Base-by-base conservation (phyloP, 805 yeast species). In the Candida gorgasii region DNA sequence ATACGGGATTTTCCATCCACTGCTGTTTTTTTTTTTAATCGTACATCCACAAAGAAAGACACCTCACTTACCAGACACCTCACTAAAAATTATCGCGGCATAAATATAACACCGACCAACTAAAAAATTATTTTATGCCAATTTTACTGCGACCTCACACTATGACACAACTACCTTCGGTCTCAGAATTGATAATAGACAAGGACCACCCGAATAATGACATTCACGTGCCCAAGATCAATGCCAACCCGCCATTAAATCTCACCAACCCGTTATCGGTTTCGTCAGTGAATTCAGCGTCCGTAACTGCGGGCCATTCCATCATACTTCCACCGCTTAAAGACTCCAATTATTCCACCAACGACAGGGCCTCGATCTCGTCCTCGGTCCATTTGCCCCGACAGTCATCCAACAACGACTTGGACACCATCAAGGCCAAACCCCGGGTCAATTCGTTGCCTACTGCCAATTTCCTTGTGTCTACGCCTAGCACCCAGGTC, bases 81-180 rank as follows among this genome's bases (percentile, higher is more conserved):
- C 15, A 27, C n/a, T 13, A 27, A 27, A 13, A 27, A 27, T 29
- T 16, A 29, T 13, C 32, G 14, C 16, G 9, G 18, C 18, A 14
- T 29, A 29, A 13, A 29, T 13, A 8, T 29, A 14, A 6, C 5
- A 29, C 16, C 18, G 9, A 23, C 11, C 8, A 11, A 23, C 8
- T 11, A 23, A 23, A 27, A 27, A 27, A 12, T 27, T 13, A 27
- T 27, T 14, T 29, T 29, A 29, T 29, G 16, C 18, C 18, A 29
- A 29, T 7, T 5, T 29, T 29, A 29, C 18, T 24, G 28, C 28
- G 28, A 24, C 28, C 28, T 11, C 28, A 13, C 12, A 30, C 14
- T 11, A 47, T 47, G 50, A 42, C 51, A 9, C 48, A 42, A 36
- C 38, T 47, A 27, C 51, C 51, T 7, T 38, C 51, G 12, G 48